Evolutionary conservation across 2,329 filamentous ascomycete genomes (phyloP), one percentile per base, ranked within the genome.

Genomic region (Hypoxylon sp.): DNA sequence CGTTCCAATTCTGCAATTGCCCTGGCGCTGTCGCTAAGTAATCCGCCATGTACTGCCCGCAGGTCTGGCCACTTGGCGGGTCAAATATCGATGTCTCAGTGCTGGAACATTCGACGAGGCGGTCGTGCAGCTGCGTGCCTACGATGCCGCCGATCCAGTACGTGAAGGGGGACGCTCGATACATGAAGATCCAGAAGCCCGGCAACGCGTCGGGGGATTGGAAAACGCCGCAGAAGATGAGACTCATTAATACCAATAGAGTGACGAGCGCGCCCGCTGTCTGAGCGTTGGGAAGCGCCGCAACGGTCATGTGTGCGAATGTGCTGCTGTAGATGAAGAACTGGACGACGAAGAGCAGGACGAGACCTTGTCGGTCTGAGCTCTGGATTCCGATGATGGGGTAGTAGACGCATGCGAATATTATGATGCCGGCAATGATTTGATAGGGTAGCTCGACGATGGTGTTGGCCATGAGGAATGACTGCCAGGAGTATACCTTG

Each of bases 101-200:
- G 5, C 5, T 25, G 7, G 56, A 51, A 25, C 56, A 60, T 12
- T 32, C 37, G 25, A 60, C 47, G 2, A 12, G 8, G 14, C 47
- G 47, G 16, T 27, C 39, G 47, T 60, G 56, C 37, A 60, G 37
- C 25, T 34, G 47, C 19, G 56, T 52, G 14, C 47, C 47, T 2
- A 60, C 37, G 27, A 60, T 52, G 8, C 56, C 56, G 37, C 47
- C 47, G 47, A 60, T 52, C 47, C 47, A 52, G 47, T 60, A 60
- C 8, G 47, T 51, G 47, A 52, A 51, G 21, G 56, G 56, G 19
- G 47, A 52, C 12, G 29, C 19, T 2, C 37, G 37, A 37, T 52
- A 52, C 56, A 60, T 60, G 39, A 60, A 60, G 19, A 45, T 52
- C 56, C 56, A 60, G 29, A 60, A 60, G 3, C 56, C 46, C 2